Conservation (phyloP, 768 basidiomycete genomes). For the Tricholoma terreum region DNA sequence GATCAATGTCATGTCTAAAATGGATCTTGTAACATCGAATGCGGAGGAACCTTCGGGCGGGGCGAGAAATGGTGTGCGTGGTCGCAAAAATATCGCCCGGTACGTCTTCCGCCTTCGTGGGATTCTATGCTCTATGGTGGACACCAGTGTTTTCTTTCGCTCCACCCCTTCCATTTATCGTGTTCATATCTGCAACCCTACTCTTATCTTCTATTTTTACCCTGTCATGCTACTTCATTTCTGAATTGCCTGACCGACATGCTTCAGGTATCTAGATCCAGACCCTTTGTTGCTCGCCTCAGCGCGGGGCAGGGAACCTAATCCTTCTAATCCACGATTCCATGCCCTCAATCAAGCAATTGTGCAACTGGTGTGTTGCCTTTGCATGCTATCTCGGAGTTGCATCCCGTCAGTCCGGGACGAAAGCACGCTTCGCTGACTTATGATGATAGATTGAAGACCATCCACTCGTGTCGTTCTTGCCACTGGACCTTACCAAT, state of each 20-base stretch:
- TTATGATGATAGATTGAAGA: conserved; percentile 80
- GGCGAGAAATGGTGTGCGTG: conserved; percentile 69
- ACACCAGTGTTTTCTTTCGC: not conserved
- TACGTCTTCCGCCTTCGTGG: conserved; percentile 35
- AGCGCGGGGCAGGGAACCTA: conserved; percentile 55
- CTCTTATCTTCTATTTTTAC: not conserved
- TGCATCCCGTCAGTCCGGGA: no score
- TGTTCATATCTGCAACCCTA: not conserved
- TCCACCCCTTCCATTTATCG: not conserved
- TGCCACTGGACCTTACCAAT: conserved; percentile 88
- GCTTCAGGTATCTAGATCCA: conserved; percentile 82
- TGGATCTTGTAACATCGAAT: conserved; percentile 86
- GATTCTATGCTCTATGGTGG: not conserved
- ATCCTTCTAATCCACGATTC: conserved; percentile 70
- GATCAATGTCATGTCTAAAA: conserved; percentile 98
- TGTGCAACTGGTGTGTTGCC: conserved; percentile 75
- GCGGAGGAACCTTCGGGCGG: conserved; percentile 57
- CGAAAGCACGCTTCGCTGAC: not conserved
- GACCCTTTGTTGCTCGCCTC: conserved; percentile 84
- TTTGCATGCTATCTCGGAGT: no score
- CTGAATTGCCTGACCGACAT: not conserved
- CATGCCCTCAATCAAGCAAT: conserved; percentile 94
- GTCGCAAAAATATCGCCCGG: conserved; percentile 81
- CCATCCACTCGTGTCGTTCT: conserved; percentile 94
- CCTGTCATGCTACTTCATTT: not conserved